Percentiles rank a stretch among this genome's conserved stretches.
Conservation (phyloP, 2,329 filamentous ascomycete species). For the Apiospora saccharicola region DNA sequence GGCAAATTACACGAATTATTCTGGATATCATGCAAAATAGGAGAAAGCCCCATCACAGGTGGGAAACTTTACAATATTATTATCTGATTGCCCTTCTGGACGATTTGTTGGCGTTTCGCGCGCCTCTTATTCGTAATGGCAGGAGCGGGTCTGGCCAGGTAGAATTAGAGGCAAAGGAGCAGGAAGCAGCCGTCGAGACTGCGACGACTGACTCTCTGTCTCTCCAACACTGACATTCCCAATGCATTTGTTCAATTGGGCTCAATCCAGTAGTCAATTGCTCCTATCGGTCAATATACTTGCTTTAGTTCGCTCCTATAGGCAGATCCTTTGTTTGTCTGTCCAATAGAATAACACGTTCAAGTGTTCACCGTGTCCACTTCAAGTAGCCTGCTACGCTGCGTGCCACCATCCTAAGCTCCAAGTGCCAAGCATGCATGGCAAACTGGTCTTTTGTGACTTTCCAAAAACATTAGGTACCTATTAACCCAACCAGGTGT, state of each 20-base stretch:
- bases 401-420: neutral
- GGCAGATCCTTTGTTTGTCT: neutral
- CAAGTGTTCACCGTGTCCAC: neutral
- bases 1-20: neutral
- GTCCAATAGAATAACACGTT: constrained; percentile 22
- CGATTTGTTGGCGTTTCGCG: neutral
- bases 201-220: neutral
- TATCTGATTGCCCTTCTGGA: constrained; percentile 13
- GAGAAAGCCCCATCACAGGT: constrained; percentile 12
- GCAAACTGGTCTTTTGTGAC: neutral
- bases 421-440: neutral
- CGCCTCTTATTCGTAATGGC: neutral
- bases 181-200: neutral
- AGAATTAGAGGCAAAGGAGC: neutral
- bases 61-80: constrained; percentile 8
- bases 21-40: constrained; percentile 3
- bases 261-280: neutral
- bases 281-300: neutral
- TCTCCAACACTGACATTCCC: neutral
- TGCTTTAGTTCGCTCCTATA: neutral
- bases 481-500: neutral
- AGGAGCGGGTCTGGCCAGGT: constrained; percentile 14
- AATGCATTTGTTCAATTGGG: neutral
- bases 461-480: neutral
- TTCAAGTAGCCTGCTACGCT: neutral